A percentile compares a stretch with the other conserved stretches of the same genome.
phyloP scores from a whole-genome alignment of 2,329 filamentous ascomycete genomes.

The Phialophora expanda region DNA sequence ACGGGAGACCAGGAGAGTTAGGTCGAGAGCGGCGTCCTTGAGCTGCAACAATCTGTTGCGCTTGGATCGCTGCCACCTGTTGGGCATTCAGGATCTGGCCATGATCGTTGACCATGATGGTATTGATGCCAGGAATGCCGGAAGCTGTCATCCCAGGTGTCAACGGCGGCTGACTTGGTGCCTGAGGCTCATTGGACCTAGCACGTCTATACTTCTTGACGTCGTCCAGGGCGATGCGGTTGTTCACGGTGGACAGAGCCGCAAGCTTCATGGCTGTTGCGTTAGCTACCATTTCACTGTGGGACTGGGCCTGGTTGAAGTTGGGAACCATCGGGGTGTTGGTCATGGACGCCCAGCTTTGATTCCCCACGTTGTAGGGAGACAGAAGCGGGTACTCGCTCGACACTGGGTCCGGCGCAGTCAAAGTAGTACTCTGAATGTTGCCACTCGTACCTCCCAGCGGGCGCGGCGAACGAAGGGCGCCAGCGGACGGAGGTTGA shows the following conservation, averaged over 20 bases:
- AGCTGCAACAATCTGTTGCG: slow-evolving; percentile 63
- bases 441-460: slow-evolving; percentile 67
- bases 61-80: slow-evolving; percentile 80
- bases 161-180: slow-evolving; percentile 63
- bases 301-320: slow-evolving; percentile 71
- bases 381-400: slow-evolving; percentile 84
- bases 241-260: slow-evolving; percentile 95
- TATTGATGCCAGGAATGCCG: slow-evolving; percentile 72
- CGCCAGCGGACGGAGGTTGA: slow-evolving; percentile 74
- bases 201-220: slow-evolving; percentile 94
- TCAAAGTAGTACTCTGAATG: slow-evolving; percentile 83
- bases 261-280: slow-evolving; percentile 99
- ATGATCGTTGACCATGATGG: slow-evolving; percentile 93
- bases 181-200: slow-evolving; percentile 77
- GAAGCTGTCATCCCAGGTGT: slow-evolving; percentile 69
- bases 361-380: slow-evolving; percentile 75
- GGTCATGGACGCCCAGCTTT: slow-evolving; percentile 98
- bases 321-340: slow-evolving; percentile 95
- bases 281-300: slow-evolving; percentile 98
- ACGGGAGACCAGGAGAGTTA: slow-evolving; percentile 82
- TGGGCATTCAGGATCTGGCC: slow-evolving; percentile 86
- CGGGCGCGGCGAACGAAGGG: slow-evolving; percentile 78
- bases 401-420: slow-evolving; percentile 69
- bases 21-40: slow-evolving; percentile 80
- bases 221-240: slow-evolving; percentile 94